Percentiles rank a stretch among this genome's conserved stretches.
Evolutionary conservation across 129 eudicot genomes (phyloP).

Genomic region (Tagetes patula): DNA sequence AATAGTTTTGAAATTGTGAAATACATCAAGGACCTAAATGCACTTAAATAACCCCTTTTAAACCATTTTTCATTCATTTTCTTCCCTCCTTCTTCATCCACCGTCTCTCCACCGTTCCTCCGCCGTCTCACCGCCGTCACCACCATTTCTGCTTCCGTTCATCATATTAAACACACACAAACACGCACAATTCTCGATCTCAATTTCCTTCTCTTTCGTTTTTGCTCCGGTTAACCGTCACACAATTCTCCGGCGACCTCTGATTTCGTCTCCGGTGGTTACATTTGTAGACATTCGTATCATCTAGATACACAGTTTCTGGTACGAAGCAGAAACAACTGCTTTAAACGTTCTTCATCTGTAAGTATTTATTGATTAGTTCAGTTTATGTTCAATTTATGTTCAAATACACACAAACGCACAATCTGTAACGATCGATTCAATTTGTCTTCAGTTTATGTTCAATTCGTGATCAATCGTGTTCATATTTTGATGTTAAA

Average conservation of each 20-base stretch:
- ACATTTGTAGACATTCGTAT: neutral
- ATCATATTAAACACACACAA: neutral
- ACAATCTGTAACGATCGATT: too few species aligned
- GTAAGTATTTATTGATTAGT: slow-evolving; percentile 3
- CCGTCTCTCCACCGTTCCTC: slow-evolving; percentile 8
- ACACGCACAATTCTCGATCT: too few species aligned
- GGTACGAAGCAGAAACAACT: slow-evolving; percentile 24
- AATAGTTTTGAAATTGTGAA: too few species aligned
- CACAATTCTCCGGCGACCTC: slow-evolving; percentile 18
- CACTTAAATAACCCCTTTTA: slow-evolving; percentile 22
- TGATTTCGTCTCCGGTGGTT: too few species aligned
- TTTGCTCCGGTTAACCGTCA: neutral
- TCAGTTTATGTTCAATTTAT: too few species aligned
- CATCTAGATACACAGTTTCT: neutral
- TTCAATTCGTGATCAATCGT: neutral
- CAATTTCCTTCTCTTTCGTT: too few species aligned
- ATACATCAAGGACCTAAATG: neutral
- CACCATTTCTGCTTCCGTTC: neutral
- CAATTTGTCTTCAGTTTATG: too few species aligned
- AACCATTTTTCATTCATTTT: neutral
- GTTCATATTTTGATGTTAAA: neutral
- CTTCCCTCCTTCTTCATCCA: slow-evolving; percentile 21
- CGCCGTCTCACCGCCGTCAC: neutral
- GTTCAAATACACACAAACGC: too few species aligned
- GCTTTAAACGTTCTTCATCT: slow-evolving; percentile 21